A percentile compares a stretch with the other conserved stretches of the same genome.
These are phyloP conservation scores for Thielaviopsis musarum DNA, from an alignment of 2,329 filamentous ascomycete genomes.

Conservation along the genomic window DNA sequence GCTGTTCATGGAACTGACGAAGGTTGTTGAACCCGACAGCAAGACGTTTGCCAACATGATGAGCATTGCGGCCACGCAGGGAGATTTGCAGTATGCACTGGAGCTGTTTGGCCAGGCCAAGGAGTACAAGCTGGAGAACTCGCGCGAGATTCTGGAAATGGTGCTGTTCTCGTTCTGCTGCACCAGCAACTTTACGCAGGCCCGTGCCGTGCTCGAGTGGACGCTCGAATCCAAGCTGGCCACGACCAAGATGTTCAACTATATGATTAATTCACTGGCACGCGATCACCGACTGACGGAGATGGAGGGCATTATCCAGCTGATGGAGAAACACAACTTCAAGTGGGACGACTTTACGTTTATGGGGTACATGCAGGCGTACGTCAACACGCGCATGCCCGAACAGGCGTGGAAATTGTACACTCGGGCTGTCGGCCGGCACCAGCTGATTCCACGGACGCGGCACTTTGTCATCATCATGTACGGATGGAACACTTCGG, in stretches of 20 bases:
- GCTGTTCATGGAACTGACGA: constrained; percentile 44
- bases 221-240: constrained; percentile 35
- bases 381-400: constrained; percentile 32
- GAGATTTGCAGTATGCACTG: constrained; percentile 55
- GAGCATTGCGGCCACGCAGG: constrained; percentile 49
- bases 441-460: constrained; percentile 27
- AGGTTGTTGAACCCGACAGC: constrained; percentile 34
- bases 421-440: constrained; percentile 25
- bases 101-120: constrained; percentile 48
- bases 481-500: constrained; percentile 19
- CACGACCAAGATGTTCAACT: constrained; percentile 57
- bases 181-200: constrained; percentile 22
- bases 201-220: constrained; percentile 26
- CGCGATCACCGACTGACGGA: constrained; percentile 36
- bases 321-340: constrained; percentile 31
- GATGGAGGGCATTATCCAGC: constrained; percentile 30
- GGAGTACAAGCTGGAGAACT: constrained; percentile 30
- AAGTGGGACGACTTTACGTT: constrained; percentile 35
- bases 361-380: constrained; percentile 29
- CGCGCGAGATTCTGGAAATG: constrained; percentile 21
- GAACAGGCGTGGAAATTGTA: constrained; percentile 33
- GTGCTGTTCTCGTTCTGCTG: constrained; percentile 28
- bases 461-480: constrained; percentile 38
- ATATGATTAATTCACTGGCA: constrained; percentile 53
- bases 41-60: constrained; percentile 60